phyloP scores from a whole-genome alignment of 2,329 filamentous ascomycete species.

The Ophiocordyceps camponoti-leonardi region DNA sequence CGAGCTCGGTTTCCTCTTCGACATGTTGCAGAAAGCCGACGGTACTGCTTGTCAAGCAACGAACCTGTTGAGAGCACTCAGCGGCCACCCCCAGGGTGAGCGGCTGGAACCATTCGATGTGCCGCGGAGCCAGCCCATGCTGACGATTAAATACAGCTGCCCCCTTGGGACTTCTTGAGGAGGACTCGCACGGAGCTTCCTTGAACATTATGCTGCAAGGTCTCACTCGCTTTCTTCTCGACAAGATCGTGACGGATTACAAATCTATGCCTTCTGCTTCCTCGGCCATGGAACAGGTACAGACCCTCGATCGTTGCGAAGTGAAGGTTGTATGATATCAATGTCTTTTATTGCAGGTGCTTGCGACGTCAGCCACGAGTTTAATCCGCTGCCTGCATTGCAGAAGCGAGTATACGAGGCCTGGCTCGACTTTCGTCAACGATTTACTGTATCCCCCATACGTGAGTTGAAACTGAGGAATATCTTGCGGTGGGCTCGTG shows the following conservation, averaged over 20 bases:
- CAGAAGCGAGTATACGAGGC: slow-evolving; percentile 66
- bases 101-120: no score
- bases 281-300: slow-evolving; percentile 51
- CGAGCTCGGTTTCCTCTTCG: slow-evolving; percentile 87
- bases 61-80: slow-evolving; percentile 81
- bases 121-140: not conserved
- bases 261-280: slow-evolving; percentile 46
- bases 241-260: slow-evolving; percentile 64
- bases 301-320: not conserved
- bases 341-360: slow-evolving; percentile 16
- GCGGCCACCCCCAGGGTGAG: slow-evolving; percentile 58
- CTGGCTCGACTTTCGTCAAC: slow-evolving; percentile 65
- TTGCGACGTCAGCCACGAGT: slow-evolving; percentile 54
- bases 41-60: slow-evolving; percentile 92
- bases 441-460: slow-evolving; percentile 62
- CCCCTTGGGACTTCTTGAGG: slow-evolving; percentile 68
- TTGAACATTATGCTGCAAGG: slow-evolving; percentile 73
- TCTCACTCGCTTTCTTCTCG: slow-evolving; percentile 69
- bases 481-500: not conserved
- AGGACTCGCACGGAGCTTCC: slow-evolving; percentile 55
- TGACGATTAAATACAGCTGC: slow-evolving; percentile 28
- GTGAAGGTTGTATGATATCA: no score
- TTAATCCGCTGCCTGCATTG: slow-evolving; percentile 77
- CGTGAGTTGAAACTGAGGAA: slow-evolving; percentile 8
- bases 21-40: slow-evolving; percentile 94